Conservation (phyloP, 768 basidiomycete species). For the Coprinopsis strossmayeri region DNA sequence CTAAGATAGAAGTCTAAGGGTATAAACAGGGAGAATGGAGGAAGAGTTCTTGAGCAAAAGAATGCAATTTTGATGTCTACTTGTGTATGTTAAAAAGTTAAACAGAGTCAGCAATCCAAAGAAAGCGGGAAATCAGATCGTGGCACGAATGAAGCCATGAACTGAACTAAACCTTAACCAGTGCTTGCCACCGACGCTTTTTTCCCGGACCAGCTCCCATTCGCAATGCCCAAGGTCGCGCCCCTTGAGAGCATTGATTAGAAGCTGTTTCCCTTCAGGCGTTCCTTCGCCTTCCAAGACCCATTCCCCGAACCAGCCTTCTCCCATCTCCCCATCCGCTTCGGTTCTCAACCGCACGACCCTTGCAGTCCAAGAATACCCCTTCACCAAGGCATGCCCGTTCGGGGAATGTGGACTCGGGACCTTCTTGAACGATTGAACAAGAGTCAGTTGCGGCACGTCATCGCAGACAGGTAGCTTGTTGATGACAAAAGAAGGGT, state of each 20-base stretch:
- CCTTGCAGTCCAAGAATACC: conserved; percentile 60
- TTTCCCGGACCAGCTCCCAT: conserved; percentile 59
- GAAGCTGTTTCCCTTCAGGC: conserved; percentile 48
- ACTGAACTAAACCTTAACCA: conserved; percentile 57
- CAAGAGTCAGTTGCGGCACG: conserved; percentile 42
- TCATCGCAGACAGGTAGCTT: conserved; percentile 31
- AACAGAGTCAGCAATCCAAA: too few species aligned
- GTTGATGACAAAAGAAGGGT: conserved; percentile 29
- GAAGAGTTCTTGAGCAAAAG: too few species aligned
- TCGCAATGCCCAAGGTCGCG: conserved; percentile 21
- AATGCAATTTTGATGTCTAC: too few species aligned
- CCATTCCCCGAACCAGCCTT: conserved; percentile 77
- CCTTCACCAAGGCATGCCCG: conserved; percentile 54
- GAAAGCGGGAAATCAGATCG: too few species aligned
- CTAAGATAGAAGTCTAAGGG: too few species aligned
- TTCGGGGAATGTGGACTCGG: conserved; percentile 54
- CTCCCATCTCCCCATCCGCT: conserved; percentile 38
- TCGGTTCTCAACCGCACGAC: conserved; percentile 28
- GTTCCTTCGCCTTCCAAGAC: conserved; percentile 77
- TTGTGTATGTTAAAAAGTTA: too few species aligned
- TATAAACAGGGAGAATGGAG: too few species aligned
- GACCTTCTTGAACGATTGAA: conserved; percentile 39
- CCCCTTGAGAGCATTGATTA: conserved; percentile 50
- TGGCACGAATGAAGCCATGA: too few species aligned
- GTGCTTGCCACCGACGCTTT: conserved; percentile 48